These are phyloP conservation scores for Flaveria robusta DNA, from an alignment of 129 eudicot genomes.

Conservation along the genomic window DNA sequence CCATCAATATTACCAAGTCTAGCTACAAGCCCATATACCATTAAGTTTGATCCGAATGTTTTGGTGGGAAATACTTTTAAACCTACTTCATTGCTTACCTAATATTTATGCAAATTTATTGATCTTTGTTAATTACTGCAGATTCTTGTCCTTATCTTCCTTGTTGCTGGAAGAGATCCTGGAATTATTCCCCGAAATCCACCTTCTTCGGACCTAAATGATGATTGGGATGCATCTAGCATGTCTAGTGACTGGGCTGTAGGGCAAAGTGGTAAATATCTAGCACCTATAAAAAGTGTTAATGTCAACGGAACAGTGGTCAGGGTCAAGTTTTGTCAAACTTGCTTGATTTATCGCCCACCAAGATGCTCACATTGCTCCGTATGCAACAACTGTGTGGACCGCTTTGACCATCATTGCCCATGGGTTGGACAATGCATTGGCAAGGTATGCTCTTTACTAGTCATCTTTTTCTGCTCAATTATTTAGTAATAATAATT, in stretches of 20 bases:
- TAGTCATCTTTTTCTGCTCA: not conserved
- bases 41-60: not conserved
- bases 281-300: constrained; percentile 54
- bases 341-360: constrained; percentile 71
- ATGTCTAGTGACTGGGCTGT: constrained; percentile 48
- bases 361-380: constrained; percentile 83
- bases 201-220: constrained; percentile 48
- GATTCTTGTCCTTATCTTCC: constrained; percentile 53
- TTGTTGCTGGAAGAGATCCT: constrained; percentile 61
- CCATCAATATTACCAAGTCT: constrained; percentile 10
- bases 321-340: constrained; percentile 62
- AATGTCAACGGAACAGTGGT: constrained; percentile 50
- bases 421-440: constrained; percentile 87
- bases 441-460: constrained; percentile 49
- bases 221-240: constrained; percentile 54
- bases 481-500: not conserved
- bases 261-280: constrained; percentile 39
- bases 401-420: constrained; percentile 77
- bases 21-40: not conserved
- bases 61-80: not conserved
- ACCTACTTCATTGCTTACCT: constrained; percentile 15
- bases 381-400: constrained; percentile 67
- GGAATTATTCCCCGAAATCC: constrained; percentile 59
- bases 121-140: constrained; percentile 14
- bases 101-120: not conserved